Base-by-base conservation (phyloP, 1,284 basidiomycete species). In the Spongiforma sp. region DNA sequence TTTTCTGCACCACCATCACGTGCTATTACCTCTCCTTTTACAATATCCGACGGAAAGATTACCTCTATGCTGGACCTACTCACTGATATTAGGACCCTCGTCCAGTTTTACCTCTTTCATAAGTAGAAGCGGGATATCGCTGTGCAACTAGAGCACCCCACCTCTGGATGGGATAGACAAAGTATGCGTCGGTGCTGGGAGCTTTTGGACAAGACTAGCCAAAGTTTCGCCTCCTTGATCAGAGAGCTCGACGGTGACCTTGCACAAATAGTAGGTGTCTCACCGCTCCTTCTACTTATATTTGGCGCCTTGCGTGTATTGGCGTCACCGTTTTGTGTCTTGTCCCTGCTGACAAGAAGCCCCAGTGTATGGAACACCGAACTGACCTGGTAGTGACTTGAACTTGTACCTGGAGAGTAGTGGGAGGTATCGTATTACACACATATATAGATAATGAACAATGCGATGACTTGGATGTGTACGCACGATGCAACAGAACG, bases 191-290 rank as follows among this genome's bases (percentile, higher is more conserved):
- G 88, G 57, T 99, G 96, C 76, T 99, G 96, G 97, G 81, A 87
- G 7, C 91, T 97, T 72, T 83, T 99, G 62, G 96, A 98, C 83
- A 69, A 84, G 78, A 98, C 96, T 14, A 95, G 93, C 69, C 82
- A 96, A 65, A 95, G 91, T 79, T 99, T 98, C 71, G 85, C 95
- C 5, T 90, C 93, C 11, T 97, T 99, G 69, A 96, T 99, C 76
- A 98, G 98, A 81, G 95, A 99, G 80, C 83, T 99, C 15, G 96
- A 99, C 58, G 97, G 96, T 3, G 97, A 99, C 75, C 82, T 99
- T 64, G 94, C 95, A 6, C 84, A 97, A 65, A 93, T 93, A 55
- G 96, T 96, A 73, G 80, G 93, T 89, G 30, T 46, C 62, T 4
- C 24, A n/a, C 5, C 46, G 3, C 33, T 32, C 33, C 56, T 53